These are phyloP conservation scores for Leccinum rimulosum DNA, from an alignment of 768 basidiomycete genomes.

Conservation along the genomic window DNA sequence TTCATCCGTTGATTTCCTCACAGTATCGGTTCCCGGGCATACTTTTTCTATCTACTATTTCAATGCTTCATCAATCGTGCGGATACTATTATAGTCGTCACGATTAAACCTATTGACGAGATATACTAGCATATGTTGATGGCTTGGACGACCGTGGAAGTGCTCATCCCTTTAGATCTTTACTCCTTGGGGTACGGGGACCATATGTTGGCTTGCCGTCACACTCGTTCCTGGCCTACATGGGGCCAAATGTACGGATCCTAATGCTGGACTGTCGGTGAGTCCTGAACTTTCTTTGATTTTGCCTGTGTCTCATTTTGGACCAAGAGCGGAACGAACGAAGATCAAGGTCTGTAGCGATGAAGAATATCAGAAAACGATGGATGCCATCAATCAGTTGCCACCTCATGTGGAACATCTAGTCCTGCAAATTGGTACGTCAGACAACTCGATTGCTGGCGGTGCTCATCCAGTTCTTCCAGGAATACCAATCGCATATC, in stretches of 20 bases:
- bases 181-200: conserved; percentile 74
- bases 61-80: conserved; percentile 86
- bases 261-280: conserved; percentile 83
- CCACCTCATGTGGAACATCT: conserved; percentile 77
- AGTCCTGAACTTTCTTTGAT: conserved; percentile 16
- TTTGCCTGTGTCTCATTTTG: conserved; percentile 4
- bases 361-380: conserved; percentile 69
- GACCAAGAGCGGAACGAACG: conserved; percentile 74
- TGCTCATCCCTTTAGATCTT: conserved; percentile 63
- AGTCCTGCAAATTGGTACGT: conserved; percentile 71
- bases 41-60: conserved; percentile 93
- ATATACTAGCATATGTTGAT: conserved; percentile 45
- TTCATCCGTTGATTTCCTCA: background rate
- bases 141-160: conserved; percentile 62
- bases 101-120: background rate
- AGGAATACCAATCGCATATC: conserved; percentile 88
- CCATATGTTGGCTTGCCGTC: conserved; percentile 77
- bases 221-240: conserved; percentile 76
- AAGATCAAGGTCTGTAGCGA: conserved; percentile 78
- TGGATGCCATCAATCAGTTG: conserved; percentile 56
- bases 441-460: background rate
- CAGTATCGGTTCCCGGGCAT: conserved; percentile 81
- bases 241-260: conserved; percentile 76
- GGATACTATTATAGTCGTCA: conserved; percentile 17
- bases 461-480: background rate